Percentiles rank a stretch among this genome's conserved stretches.
Conservation (phyloP, 139 green algal species). For the Medakamo hakoo region DNA sequence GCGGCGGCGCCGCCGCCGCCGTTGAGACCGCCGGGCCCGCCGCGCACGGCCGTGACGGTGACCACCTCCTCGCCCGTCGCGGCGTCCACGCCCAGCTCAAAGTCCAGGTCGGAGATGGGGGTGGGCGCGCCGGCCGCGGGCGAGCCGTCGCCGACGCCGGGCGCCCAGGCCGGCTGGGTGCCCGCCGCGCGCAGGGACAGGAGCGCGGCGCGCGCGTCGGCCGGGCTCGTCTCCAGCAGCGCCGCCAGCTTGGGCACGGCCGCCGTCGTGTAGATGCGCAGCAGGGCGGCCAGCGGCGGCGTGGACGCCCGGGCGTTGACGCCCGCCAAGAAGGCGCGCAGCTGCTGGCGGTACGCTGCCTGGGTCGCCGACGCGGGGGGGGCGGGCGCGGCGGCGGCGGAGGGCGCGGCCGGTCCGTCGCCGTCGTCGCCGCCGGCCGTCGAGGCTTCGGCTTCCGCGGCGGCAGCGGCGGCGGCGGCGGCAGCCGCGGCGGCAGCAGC, state of each 20-base stretch:
- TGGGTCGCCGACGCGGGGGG: not conserved
- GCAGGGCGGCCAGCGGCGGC: not conserved
- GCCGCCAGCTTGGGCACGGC: not conserved
- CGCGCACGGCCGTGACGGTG: not conserved
- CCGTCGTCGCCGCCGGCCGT: no score
- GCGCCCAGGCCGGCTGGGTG: not conserved
- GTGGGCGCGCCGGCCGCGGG: not conserved
- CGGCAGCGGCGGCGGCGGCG: no score
- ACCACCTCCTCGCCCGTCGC: not conserved
- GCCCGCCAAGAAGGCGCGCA: not conserved
- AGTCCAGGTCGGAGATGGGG: not conserved
- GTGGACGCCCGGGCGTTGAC: not conserved
- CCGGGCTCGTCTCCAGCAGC: not conserved
- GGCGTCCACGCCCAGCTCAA: not conserved
- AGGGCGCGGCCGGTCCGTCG: no score
- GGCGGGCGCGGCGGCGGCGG: no score
- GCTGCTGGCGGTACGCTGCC: not conserved
- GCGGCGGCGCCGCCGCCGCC: no score
- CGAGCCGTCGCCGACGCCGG: no score
- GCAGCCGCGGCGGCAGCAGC: no score
- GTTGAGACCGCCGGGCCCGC: no score
- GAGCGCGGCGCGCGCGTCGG: not conserved
- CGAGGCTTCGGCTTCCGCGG: not conserved
- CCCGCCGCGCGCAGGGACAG: not conserved
- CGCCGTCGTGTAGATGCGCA: not conserved